Percentiles rank a stretch among this genome's conserved stretches.
Conservation (phyloP, 331 rosid genomes). For the Rhamnella rubrinervis region DNA sequence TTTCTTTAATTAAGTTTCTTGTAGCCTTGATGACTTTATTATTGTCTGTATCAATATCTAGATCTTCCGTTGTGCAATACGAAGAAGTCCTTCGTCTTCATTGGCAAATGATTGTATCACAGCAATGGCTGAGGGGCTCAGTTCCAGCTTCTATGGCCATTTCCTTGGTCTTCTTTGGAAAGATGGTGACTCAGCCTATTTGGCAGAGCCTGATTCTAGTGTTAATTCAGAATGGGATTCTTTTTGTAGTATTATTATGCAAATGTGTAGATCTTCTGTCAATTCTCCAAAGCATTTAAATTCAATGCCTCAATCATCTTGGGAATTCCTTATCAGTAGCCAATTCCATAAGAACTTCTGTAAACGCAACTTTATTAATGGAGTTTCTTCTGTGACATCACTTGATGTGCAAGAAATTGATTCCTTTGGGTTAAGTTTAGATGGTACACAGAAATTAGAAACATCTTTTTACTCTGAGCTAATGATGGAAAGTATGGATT, state of each 20-base stretch:
- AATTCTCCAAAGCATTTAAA: conserved; percentile 36
- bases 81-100: conserved; percentile 66
- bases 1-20: conserved; percentile 12
- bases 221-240: conserved; percentile 78
- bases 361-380: conserved; percentile 48
- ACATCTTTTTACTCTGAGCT: conserved; percentile 54
- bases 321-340: conserved; percentile 86
- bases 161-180: conserved; percentile 88
- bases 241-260: conserved; percentile 60
- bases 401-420: conserved; percentile 36
- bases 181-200: conserved; percentile 61
- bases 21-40: conserved; percentile 16
- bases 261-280: conserved; percentile 48
- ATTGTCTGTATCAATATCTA: conserved; percentile 26
- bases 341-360: conserved; percentile 68
- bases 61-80: conserved; percentile 85
- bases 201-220: conserved; percentile 48
- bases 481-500: conserved; percentile 65
- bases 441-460: conserved; percentile 35
- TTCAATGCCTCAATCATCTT: conserved; percentile 49
- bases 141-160: conserved; percentile 62
- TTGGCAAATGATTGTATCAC: conserved; percentile 84
- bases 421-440: conserved; percentile 26
- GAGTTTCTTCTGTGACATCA: conserved; percentile 41
- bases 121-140: conserved; percentile 88